Percentiles rank a stretch among this genome's conserved stretches.
Evolutionary conservation across 352 stramenopile genomes (phyloP).

Genomic region (Pythium aphanidermatum): DNA sequence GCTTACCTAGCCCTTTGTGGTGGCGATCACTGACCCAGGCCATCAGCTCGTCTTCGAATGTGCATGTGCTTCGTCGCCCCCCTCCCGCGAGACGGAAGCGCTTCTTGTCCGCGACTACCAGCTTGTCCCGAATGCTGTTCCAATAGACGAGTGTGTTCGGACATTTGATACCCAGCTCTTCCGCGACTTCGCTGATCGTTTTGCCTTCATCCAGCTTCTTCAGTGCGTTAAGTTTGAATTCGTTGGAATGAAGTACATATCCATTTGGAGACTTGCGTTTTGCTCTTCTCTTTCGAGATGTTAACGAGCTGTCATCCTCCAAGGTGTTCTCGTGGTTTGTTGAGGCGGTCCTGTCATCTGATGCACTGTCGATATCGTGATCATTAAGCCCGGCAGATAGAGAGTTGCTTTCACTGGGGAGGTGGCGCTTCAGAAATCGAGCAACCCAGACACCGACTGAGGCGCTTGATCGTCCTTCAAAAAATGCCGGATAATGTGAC

Average conservation of each 20-base stretch:
- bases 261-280: constrained; percentile 49
- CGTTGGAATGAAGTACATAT: constrained; percentile 70
- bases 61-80: constrained; percentile 57
- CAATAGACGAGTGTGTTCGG: constrained; percentile 70
- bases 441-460: constrained; percentile 59
- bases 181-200: constrained; percentile 45
- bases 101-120: constrained; percentile 65
- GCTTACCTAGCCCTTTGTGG: constrained; percentile 46
- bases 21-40: constrained; percentile 65
- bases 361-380: constrained; percentile 8
- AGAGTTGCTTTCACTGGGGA: constrained; percentile 19
- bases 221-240: constrained; percentile 73
- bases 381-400: constrained; percentile 9
- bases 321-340: too few relatives aligned
- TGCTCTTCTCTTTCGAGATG: constrained; percentile 22
- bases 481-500: constrained; percentile 48
- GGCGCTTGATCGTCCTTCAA: constrained; percentile 38
- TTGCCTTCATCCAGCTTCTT: constrained; percentile 65
- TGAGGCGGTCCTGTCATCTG: too few relatives aligned
- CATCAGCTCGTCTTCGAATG: constrained; percentile 71
- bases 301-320: too few relatives aligned
- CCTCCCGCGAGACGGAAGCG: constrained; percentile 61
- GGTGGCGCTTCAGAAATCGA: constrained; percentile 60
- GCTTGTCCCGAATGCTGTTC: constrained; percentile 73
- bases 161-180: constrained; percentile 63